Conservation (phyloP, 768 basidiomycete species). For the Cyclocybe cylindracea region DNA sequence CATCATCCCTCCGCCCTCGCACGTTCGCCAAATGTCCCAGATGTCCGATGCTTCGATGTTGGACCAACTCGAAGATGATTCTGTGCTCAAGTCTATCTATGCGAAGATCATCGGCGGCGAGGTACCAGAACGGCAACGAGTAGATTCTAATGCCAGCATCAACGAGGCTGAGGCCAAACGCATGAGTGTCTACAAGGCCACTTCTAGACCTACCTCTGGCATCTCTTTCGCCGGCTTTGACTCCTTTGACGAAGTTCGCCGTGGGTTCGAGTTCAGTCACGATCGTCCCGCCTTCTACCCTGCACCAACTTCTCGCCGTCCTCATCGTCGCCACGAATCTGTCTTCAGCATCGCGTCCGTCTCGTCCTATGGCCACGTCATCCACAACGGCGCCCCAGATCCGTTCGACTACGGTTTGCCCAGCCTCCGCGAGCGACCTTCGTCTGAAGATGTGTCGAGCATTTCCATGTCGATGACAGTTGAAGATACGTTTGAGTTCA, state of each 20-base stretch:
- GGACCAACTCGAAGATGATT: slow-evolving; percentile 48
- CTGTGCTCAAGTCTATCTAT: slow-evolving; percentile 56
- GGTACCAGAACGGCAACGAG: slow-evolving; percentile 34
- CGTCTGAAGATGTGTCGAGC: slow-evolving; percentile 56
- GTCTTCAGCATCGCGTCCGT: slow-evolving; percentile 76
- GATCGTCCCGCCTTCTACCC: slow-evolving; percentile 70
- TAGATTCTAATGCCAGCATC: slow-evolving; percentile 45
- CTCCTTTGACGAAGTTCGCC: slow-evolving; percentile 76
- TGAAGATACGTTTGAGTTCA: slow-evolving; percentile 77
- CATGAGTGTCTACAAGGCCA: slow-evolving; percentile 25
- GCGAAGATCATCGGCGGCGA: slow-evolving; percentile 39
- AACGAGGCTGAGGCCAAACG: slow-evolving; percentile 14
- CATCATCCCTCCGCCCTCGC: slow-evolving; percentile 68
- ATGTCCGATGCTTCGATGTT: slow-evolving; percentile 23
- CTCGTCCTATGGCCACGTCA: slow-evolving; percentile 73
- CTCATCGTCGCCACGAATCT: slow-evolving; percentile 56
- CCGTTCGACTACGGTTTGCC: slow-evolving; percentile 74
- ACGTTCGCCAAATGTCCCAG: slow-evolving; percentile 47
- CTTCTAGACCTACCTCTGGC: slow-evolving; percentile 47
- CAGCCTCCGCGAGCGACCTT: slow-evolving; percentile 53
- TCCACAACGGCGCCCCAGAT: slow-evolving; percentile 62
- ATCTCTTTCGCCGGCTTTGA: slow-evolving; percentile 73
- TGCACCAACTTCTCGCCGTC: slow-evolving; percentile 36
- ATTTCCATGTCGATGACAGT: slow-evolving; percentile 56
- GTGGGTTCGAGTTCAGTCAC: slow-evolving; percentile 73